phyloP scores from a whole-genome alignment of 2,329 filamentous ascomycete species.

The Botrytis fragariae region DNA sequence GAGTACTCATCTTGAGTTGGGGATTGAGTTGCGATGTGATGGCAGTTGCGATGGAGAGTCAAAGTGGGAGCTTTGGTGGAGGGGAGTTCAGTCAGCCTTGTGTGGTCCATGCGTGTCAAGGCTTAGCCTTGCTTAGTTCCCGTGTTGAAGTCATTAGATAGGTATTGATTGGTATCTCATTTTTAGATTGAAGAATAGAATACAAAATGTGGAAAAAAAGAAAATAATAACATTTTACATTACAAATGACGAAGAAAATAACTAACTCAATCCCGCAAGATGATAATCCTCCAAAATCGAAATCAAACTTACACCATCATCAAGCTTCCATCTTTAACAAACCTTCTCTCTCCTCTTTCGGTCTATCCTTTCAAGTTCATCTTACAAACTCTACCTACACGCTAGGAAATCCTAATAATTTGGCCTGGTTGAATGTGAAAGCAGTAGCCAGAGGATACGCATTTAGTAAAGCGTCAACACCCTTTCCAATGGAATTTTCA shows the following conservation, averaged over 20 bases:
- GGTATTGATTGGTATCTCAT: not conserved
- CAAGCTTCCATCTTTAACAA: not conserved
- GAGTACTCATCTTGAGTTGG: conserved; percentile 26
- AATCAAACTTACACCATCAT: not conserved
- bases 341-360: not conserved
- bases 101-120: not conserved
- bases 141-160: not conserved
- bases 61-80: not conserved
- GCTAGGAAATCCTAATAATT: not conserved
- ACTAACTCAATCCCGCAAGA: not conserved
- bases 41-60: not conserved
- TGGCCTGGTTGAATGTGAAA: not conserved
- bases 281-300: not conserved
- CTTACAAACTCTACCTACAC: not conserved
- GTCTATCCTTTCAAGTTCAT: not conserved
- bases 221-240: not conserved
- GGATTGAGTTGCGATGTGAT: not conserved
- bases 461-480: not conserved
- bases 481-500: not conserved
- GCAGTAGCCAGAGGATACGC: not conserved
- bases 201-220: not conserved
- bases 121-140: not conserved
- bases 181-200: not conserved
- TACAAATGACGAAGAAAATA: not conserved
- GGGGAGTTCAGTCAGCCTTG: conserved; percentile 4